Evolutionary conservation across 331 rosid species (phyloP), one percentile per base, ranked within the genome.

Genomic region (Acacia pycnantha): DNA sequence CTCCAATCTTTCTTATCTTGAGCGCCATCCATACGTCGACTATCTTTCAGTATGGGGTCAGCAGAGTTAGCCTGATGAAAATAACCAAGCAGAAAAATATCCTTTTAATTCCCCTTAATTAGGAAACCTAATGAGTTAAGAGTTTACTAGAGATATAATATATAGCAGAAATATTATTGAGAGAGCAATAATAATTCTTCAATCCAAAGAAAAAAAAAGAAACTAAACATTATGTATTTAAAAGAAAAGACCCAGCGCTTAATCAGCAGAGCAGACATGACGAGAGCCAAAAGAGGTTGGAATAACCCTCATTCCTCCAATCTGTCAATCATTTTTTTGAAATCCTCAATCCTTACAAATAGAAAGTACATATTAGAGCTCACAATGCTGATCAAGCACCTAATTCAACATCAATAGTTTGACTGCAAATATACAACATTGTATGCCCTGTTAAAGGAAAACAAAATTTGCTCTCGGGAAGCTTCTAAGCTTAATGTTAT

Each of bases 1-100:
- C 91, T 86, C 92, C 93, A 82, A 73, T 91, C 93, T 84, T 89
- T 91, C 86, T 90, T 89, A 81, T 90, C 96, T 82, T 84, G 86
- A 51, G 93, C 78, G 15, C 91, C 96, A 82, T 91, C 96, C 73
- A 84, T 79, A 73, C 89, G 91, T 90, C 92, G 85, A 77, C 80
- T 79, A 72, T 91, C 96, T 84, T 86, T 91, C 82, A 75, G 87
- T 72, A 70, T 70, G 43, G 93, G 84, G 80, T 90, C 96, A 73
- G 79, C 44, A 71, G 96, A 76, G 82, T 84, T 89, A 77, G 77
- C 92, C 88, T 86, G 85, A 14, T 88, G 33, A 78, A 85, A 66
- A 77, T 74, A 83, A 51, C 74, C 86, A 86, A 85, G 72, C 65
- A 81, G 62, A 79, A 59, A 71, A 41, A 68, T 37, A 77, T 83